phyloP scores from a whole-genome alignment of 1,284 basidiomycete genomes.

The Laetiporus sulphureus region DNA sequence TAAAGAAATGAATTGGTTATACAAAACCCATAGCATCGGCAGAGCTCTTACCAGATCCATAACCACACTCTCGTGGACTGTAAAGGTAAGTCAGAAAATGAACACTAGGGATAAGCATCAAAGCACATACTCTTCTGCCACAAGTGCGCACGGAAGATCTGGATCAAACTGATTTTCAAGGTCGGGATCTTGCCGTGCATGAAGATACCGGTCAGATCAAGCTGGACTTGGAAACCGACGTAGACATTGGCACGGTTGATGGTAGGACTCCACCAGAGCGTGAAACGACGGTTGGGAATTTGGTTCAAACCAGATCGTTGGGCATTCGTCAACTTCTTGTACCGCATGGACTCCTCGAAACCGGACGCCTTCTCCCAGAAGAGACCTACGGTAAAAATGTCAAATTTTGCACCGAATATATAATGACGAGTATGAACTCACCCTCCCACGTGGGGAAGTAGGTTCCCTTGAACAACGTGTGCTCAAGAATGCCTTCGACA shows the following conservation, averaged over 20 bases:
- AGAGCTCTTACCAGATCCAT: conserved; percentile 80
- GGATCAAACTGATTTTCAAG: conserved; percentile 95
- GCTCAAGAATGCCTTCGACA: conserved; percentile 96
- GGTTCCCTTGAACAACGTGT: conserved; percentile 96
- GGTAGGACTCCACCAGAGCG: conserved; percentile 98
- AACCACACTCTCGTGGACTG: conserved; percentile 85
- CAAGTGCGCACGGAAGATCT: conserved; percentile 99
- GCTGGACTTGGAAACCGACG: conserved; percentile 99
- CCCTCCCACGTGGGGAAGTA: conserved; percentile 92
- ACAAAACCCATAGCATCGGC: not conserved
- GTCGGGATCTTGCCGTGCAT: conserved; percentile 99
- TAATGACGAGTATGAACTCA: conserved; percentile 21
- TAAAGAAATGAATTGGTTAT: not conserved
- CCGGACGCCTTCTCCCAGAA: conserved; percentile 97
- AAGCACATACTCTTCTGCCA: conserved; percentile 89
- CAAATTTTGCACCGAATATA: conserved; percentile 3
- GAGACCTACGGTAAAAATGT: conserved; percentile 41
- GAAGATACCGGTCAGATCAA: conserved; percentile 93
- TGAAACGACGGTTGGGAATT: conserved; percentile 99
- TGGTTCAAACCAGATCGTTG: conserved; percentile 96
- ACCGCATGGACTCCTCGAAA: conserved; percentile 96
- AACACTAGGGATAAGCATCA: not conserved
- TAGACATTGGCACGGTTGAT: conserved; percentile 99
- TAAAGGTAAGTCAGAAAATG: conserved; percentile 8
- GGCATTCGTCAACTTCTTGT: conserved; percentile 93